Conservation (phyloP, 2,329 filamentous ascomycete species). For the Colletotrichum sojae region DNA sequence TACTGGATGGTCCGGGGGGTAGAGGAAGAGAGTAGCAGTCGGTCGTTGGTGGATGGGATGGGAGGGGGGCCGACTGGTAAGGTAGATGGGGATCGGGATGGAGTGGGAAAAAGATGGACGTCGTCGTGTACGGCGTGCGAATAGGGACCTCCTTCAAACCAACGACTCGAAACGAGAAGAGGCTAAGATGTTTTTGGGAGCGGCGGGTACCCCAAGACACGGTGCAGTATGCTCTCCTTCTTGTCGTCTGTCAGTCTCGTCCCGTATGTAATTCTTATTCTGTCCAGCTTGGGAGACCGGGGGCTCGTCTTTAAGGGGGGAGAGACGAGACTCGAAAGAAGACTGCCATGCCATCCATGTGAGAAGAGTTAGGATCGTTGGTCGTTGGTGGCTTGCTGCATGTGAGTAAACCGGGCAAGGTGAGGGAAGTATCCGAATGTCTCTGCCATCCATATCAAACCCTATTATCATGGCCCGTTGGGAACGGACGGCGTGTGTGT, state of each 20-base stretch:
- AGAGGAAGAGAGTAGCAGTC: neutral
- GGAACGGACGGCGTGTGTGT: slow-evolving; percentile 5
- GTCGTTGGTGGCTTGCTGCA: slow-evolving; percentile 38
- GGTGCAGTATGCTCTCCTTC: neutral
- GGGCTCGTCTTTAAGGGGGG: slow-evolving; percentile 7
- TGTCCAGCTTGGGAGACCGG: neutral
- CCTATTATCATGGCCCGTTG: slow-evolving; percentile 25
- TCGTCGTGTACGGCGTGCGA: slow-evolving; percentile 39
- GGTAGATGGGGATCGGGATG: slow-evolving; percentile 18
- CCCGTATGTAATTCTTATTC: neutral
- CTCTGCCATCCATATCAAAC: slow-evolving; percentile 29
- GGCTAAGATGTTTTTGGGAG: slow-evolving; percentile 23
- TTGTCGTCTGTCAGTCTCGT: neutral
- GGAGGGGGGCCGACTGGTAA: neutral
- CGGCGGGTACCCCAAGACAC: slow-evolving; percentile 1
- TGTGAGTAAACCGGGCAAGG: slow-evolving; percentile 26
- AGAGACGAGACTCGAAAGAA: neutral
- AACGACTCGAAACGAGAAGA: slow-evolving; percentile 37
- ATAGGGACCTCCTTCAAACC: slow-evolving; percentile 43
- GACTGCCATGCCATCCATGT: slow-evolving; percentile 17
- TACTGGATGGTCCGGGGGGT: slow-evolving; percentile 30
- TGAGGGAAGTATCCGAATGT: slow-evolving; percentile 1
- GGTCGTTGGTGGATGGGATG: slow-evolving; percentile 7
- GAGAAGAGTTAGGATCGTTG: slow-evolving; percentile 7
- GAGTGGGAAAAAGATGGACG: slow-evolving; percentile 22